Evolutionary conservation across 108 stramenopile species (phyloP).

Genomic region (Epithemia pelagica): DNA sequence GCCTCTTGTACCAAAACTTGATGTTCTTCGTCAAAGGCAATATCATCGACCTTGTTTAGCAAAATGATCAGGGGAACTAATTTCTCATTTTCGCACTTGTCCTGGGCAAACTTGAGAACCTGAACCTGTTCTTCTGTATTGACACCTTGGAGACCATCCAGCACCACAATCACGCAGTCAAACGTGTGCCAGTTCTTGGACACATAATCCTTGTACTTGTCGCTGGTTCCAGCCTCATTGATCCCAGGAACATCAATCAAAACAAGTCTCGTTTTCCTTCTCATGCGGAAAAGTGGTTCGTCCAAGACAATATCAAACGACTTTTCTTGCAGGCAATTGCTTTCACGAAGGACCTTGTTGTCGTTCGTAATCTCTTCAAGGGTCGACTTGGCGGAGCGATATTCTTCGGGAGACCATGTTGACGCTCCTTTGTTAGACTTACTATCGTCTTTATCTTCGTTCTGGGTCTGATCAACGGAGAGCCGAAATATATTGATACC

Average conservation of each 20-base stretch:
- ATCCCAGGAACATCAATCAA: conserved; percentile 31
- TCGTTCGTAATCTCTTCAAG: conserved; percentile 20
- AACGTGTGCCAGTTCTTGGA: conserved; percentile 21
- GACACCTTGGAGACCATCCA: conserved; percentile 23
- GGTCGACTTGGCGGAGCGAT: conserved; percentile 4
- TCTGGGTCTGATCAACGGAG: too few species aligned
- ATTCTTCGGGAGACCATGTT: too few species aligned
- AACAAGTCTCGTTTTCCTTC: conserved; percentile 19
- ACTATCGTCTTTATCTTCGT: too few species aligned
- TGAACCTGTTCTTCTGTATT: conserved; percentile 26
- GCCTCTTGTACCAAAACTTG: conserved; percentile 9
- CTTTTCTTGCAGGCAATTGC: conserved; percentile 17
- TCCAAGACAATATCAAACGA: conserved; percentile 27
- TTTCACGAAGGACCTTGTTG: conserved; percentile 23
- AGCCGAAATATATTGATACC: too few species aligned
- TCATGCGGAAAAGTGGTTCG: conserved; percentile 16
- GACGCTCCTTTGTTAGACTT: too few species aligned
- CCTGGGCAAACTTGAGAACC: conserved; percentile 15
- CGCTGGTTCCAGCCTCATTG: conserved; percentile 18
- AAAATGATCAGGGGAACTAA: conserved; percentile 15
- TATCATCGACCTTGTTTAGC: conserved; percentile 29
- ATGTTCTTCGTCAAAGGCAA: conserved; percentile 11
- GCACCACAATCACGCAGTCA: conserved; percentile 22
- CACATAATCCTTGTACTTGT: conserved; percentile 23
- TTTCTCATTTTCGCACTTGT: conserved; percentile 6